Evolutionary conservation across 148 eudicot genomes (phyloP).

Genomic region (Rhododendron henanense): DNA sequence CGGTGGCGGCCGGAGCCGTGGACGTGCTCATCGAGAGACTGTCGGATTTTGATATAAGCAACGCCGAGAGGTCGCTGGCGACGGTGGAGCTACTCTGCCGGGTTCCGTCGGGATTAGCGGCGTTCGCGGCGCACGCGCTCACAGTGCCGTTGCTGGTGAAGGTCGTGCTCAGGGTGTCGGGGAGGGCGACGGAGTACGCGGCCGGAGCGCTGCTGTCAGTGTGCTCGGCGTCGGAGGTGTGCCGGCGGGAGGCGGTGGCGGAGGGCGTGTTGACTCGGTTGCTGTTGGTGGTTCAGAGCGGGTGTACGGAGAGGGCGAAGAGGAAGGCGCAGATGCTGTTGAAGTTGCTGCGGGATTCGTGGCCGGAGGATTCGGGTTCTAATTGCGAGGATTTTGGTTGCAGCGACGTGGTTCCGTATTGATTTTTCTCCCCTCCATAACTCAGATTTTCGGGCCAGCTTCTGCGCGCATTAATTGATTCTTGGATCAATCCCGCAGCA

Average conservation of each 20-base stretch:
- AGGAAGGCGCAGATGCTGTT: conserved; percentile 75
- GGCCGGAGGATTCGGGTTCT: conserved; percentile 62
- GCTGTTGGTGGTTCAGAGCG: conserved; percentile 74
- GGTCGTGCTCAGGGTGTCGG: conserved; percentile 55
- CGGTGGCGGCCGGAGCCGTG: conserved; percentile 70
- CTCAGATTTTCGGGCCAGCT: background rate
- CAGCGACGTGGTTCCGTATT: conserved; percentile 64
- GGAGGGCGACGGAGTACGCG: conserved; percentile 83
- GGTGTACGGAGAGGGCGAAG: conserved; percentile 77
- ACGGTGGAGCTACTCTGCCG: conserved; percentile 76
- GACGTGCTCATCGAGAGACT: conserved; percentile 51
- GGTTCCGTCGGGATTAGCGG: conserved; percentile 58
- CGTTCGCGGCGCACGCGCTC: conserved; percentile 61
- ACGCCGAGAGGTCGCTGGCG: conserved; percentile 77
- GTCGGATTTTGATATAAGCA: conserved; percentile 63
- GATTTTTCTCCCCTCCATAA: background rate
- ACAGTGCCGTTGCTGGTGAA: conserved; percentile 63
- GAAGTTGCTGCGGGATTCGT: conserved; percentile 65
- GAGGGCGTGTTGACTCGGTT: conserved; percentile 75
- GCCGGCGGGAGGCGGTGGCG: conserved; percentile 62
- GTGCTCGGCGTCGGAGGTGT: conserved; percentile 57
- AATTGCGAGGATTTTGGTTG: conserved; percentile 58
- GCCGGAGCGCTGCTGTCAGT: conserved; percentile 71
- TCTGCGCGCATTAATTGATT: too few species aligned
- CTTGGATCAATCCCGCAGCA: too few species aligned